These are phyloP conservation scores for Monosporascus sp. DNA, from an alignment of 2,329 filamentous ascomycete genomes.

Conservation along the genomic window DNA sequence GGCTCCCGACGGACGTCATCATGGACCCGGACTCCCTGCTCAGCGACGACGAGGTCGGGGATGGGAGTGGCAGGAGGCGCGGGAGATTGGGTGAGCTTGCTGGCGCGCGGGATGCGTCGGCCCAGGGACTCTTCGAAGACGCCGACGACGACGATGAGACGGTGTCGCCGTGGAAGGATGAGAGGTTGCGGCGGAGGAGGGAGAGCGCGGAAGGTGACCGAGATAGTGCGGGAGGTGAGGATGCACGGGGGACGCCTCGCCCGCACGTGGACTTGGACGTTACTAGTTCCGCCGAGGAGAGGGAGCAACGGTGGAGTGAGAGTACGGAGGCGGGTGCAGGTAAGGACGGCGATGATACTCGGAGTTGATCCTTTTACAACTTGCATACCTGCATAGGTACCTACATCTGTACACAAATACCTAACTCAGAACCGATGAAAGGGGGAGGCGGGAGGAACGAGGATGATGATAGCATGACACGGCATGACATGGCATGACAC, in stretches of 20 bases:
- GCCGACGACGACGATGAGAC: constrained; percentile 1
- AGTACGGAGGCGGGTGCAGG: background rate
- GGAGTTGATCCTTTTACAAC: background rate
- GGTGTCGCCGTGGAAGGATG: constrained; percentile 17
- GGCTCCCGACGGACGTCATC: constrained; percentile 23
- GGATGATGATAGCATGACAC: background rate
- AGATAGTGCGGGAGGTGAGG: constrained; percentile 1
- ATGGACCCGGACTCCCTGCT: constrained; percentile 28
- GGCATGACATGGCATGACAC: background rate
- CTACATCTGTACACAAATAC: background rate
- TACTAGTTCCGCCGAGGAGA: constrained; percentile 9
- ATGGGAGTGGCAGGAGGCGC: background rate
- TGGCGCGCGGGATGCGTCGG: constrained; percentile 4
- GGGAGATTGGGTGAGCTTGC: background rate
- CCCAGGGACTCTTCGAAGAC: background rate
- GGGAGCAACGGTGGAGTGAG: constrained; percentile 6
- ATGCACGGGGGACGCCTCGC: background rate
- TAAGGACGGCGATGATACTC: background rate
- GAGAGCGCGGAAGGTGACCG: constrained; percentile 5
- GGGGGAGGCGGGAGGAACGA: background rate
- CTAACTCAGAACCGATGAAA: background rate
- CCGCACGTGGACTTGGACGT: constrained; percentile 1
- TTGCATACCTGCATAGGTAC: background rate
- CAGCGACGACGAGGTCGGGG: constrained; percentile 8
- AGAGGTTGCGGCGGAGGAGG: constrained; percentile 10